Evolutionary conservation across 2,329 filamentous ascomycete genomes (phyloP), one percentile per base, ranked within the genome.

Genomic region (Curvularia sp.): DNA sequence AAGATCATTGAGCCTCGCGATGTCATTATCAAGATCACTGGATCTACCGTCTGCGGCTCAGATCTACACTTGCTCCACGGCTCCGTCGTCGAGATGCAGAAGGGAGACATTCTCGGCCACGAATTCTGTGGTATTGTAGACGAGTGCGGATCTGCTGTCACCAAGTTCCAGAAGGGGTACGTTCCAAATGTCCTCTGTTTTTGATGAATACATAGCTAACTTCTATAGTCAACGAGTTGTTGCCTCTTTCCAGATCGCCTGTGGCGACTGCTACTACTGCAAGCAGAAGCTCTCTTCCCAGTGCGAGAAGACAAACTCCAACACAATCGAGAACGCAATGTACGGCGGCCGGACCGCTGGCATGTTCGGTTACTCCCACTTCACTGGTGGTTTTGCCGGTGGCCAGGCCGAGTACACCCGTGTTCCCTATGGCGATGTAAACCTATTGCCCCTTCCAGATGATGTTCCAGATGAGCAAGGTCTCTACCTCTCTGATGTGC

Each of bases 341-440:
- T 96, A 95, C 71, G 92, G 92, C 12, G 87, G 87, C 2, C 84
- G 87, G 50, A 93, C 91, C 4, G 85, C 90, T 0, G 92, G 86
- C 71, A 81, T 83, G 77, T 85, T 85, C 59, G 83, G 83, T 1
- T 85, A 85, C 74, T 80, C 77, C 12, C 83, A 92, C 71, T 91
- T 96, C 72, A 93, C 90, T 0, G 92, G 92, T 6, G 93, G 93
- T 0, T 96, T 94, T 72, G 91, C 92, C 0, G 92, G 93, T 49
- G 92, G 92, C 0, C 93, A 96, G 77, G 90, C 92, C 4, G 93
- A 96, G 78, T 96, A 92, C 69, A 89, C 93, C 0, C 86, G 92
- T 7, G 91, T 96, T 7, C 92, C 93, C 0, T 85, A 88, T 30
- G 92, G 87, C 28, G 90, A 95, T 67, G 88, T 92, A 59, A 96